A percentile compares a stretch with the other conserved stretches of the same genome.
Conservation (phyloP, 257 asterid species). For the Pogostemon cablin region DNA sequence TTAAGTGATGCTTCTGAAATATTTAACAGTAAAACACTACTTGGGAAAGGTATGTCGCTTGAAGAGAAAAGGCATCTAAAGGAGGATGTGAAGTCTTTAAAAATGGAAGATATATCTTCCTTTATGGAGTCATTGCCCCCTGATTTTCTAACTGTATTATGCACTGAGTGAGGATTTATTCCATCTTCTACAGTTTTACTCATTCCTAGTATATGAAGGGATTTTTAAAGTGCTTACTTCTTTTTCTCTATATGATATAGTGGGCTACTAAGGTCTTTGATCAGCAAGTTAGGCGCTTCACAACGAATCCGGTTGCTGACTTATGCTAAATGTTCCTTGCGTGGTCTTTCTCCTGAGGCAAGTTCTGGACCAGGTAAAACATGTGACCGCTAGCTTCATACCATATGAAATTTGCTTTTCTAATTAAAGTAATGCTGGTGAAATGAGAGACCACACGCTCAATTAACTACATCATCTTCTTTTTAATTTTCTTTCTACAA, state of each 20-base stretch:
- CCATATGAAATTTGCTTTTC: not conserved
- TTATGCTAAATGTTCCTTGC: slow-evolving; percentile 79
- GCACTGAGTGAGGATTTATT: slow-evolving; percentile 69
- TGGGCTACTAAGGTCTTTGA: slow-evolving; percentile 82
- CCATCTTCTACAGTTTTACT: not conserved
- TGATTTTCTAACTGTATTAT: slow-evolving; percentile 73
- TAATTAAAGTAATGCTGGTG: slow-evolving; percentile 5
- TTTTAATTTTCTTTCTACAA: too few species aligned
- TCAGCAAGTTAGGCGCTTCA: slow-evolving; percentile 89
- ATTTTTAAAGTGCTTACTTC: slow-evolving; percentile 4
- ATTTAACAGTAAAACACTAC: slow-evolving; percentile 61
- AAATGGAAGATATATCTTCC: slow-evolving; percentile 88
- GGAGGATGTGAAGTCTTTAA: slow-evolving; percentile 74
- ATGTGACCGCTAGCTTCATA: slow-evolving; percentile 8
- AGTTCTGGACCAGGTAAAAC: slow-evolving; percentile 60
- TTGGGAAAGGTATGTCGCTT: slow-evolving; percentile 75
- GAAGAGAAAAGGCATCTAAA: slow-evolving; percentile 68
- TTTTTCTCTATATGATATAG: slow-evolving; percentile 38
- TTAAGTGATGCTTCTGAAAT: slow-evolving; percentile 31
- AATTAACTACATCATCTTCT: not conserved
- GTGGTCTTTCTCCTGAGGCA: slow-evolving; percentile 51
- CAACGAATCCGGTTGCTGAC: slow-evolving; percentile 63
- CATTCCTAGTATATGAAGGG: slow-evolving; percentile 9
- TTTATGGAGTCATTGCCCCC: slow-evolving; percentile 92
- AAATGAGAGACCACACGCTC: slow-evolving; percentile 3